A percentile compares a stretch with the other conserved stretches of the same genome.
These are phyloP conservation scores for Argentina anserina DNA, from an alignment of 306 rosid species.

Conservation along the genomic window DNA sequence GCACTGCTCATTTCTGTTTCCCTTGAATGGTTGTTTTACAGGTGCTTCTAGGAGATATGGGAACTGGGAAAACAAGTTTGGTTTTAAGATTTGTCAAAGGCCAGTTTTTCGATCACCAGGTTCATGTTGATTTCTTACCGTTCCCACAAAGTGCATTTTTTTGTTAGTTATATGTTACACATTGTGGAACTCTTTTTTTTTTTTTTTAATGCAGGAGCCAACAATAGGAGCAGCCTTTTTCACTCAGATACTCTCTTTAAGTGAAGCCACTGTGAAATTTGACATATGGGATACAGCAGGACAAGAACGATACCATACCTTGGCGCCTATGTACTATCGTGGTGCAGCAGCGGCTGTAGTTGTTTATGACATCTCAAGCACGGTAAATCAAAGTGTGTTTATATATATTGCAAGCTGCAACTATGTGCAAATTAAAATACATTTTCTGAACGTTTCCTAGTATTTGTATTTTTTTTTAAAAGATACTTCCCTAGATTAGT, in stretches of 20 bases:
- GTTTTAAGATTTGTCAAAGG: slow-evolving; percentile 84
- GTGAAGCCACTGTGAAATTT: slow-evolving; percentile 84
- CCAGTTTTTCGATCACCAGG: slow-evolving; percentile 68
- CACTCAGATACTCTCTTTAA: slow-evolving; percentile 72
- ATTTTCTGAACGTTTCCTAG: neutral
- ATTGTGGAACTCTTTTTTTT: slow-evolving; percentile 10
- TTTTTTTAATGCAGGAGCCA: slow-evolving; percentile 64
- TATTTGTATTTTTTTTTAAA: neutral
- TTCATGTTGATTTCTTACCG: slow-evolving; percentile 16
- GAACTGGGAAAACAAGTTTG: slow-evolving; percentile 61
- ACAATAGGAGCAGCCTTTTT: slow-evolving; percentile 92
- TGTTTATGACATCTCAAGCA: slow-evolving; percentile 68
- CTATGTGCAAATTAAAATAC: neutral
- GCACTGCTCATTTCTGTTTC: neutral
- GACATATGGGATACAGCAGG: slow-evolving; percentile 99
- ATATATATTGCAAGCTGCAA: neutral
- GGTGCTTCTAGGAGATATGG: slow-evolving; percentile 59
- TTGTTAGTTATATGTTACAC: neutral
- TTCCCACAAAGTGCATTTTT: neutral
- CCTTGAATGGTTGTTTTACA: slow-evolving; percentile 2
- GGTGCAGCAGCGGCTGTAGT: slow-evolving; percentile 92
- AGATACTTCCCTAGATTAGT: too few relatives aligned
- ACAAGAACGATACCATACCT: slow-evolving; percentile 84
- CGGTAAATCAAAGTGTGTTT: slow-evolving; percentile 29
- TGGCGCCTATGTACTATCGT: slow-evolving; percentile 93